Conservation (phyloP, 345 rosid genomes). For the Pistacia vera region DNA sequence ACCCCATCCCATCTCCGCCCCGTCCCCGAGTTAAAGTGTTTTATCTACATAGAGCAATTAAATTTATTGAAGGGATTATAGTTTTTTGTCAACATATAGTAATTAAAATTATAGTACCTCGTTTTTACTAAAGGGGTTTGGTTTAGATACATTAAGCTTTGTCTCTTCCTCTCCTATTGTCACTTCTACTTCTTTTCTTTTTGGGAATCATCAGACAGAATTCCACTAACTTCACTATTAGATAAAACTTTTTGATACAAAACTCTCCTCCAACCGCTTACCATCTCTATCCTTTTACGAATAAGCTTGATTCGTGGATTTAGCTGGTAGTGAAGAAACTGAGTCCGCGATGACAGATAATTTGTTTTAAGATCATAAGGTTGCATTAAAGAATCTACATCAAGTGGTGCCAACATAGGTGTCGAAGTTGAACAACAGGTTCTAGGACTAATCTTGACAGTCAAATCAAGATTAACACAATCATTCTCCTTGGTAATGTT, state of each 20-base stretch:
- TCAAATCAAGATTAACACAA: conserved; percentile 45
- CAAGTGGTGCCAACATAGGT: conserved; percentile 55
- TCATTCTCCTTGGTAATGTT: conserved; percentile 31
- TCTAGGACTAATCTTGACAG: conserved; percentile 43
- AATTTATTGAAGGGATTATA: too few species aligned
- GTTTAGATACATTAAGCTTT: too few species aligned
- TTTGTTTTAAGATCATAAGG: conserved; percentile 26
- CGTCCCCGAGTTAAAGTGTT: too few species aligned
- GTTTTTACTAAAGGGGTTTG: too few species aligned
- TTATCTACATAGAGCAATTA: too few species aligned
- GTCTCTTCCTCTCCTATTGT: too few species aligned
- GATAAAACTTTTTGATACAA: conserved; percentile 50
- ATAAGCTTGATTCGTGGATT: conserved; percentile 55
- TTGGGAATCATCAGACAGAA: conserved; percentile 39
- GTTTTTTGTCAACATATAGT: too few species aligned
- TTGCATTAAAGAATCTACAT: conserved; percentile 53
- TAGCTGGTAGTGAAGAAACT: conserved; percentile 58
- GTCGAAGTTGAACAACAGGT: conserved; percentile 32
- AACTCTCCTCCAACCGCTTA: conserved; percentile 53
- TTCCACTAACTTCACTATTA: conserved; percentile 52
- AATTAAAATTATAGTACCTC: too few species aligned
- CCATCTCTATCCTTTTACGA: conserved; percentile 32
- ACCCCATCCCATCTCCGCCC: too few species aligned
- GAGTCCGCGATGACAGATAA: conserved; percentile 65
- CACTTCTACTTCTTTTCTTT: conserved; percentile 31